These are phyloP conservation scores for Brettanomyces nanus DNA, from an alignment of 805 yeast species.

Conservation along the genomic window DNA sequence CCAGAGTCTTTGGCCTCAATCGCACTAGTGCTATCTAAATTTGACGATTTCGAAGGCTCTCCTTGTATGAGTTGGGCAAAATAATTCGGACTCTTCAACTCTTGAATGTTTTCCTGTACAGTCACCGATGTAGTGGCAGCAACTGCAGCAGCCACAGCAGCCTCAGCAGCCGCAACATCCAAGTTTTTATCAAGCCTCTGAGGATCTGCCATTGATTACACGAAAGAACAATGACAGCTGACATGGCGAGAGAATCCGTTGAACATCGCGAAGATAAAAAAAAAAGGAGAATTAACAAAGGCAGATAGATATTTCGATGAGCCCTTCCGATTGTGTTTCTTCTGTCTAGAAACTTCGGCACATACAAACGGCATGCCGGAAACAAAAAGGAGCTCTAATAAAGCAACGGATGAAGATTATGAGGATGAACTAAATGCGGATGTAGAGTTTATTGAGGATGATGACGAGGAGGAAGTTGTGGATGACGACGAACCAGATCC, in stretches of 20 bases:
- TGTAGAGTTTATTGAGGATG: constrained; percentile 2
- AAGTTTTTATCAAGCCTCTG: not conserved
- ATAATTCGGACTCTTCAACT: too few relatives aligned
- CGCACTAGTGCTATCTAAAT: too few relatives aligned
- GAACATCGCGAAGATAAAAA: constrained; percentile 2
- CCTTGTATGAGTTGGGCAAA: too few relatives aligned
- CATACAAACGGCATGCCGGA: too few relatives aligned
- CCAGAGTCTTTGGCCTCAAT: too few relatives aligned
- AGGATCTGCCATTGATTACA: not conserved
- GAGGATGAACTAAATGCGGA: constrained; percentile 2
- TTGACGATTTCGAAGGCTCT: too few relatives aligned
- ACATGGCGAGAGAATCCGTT: not conserved
- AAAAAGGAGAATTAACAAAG: constrained; percentile 1
- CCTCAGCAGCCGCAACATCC: not conserved
- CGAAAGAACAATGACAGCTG: not conserved
- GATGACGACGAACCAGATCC: constrained; percentile 8
- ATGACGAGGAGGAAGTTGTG: constrained; percentile 1
- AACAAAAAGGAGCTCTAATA: too few relatives aligned
- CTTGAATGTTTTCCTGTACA: too few relatives aligned
- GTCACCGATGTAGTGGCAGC: constrained; percentile 7
- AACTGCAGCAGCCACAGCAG: constrained; percentile 5
- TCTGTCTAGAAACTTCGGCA: too few relatives aligned
- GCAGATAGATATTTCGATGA: too few relatives aligned
- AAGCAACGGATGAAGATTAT: constrained; percentile 33
- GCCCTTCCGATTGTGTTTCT: too few relatives aligned